Percentiles rank a stretch among this genome's conserved stretches.
phyloP scores from a whole-genome alignment of 148 eudicot genomes.

The Rhododendron griersonianum region DNA sequence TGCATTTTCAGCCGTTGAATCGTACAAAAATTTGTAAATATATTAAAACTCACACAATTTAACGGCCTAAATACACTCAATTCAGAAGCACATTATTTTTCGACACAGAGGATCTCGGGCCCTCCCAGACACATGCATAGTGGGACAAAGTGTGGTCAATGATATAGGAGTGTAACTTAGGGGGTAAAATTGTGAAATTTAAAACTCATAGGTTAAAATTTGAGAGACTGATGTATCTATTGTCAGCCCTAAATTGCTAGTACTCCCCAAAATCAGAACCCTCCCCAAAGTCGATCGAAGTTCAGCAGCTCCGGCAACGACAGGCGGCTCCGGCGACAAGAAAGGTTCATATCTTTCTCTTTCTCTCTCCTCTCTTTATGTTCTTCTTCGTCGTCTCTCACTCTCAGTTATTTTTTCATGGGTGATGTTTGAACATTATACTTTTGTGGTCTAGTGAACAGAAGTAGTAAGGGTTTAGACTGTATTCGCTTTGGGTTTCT shows the following conservation, averaged over 20 bases:
- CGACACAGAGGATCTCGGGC: too few species aligned
- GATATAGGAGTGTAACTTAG: too few species aligned
- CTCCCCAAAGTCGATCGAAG: not conserved
- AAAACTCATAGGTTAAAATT: not conserved
- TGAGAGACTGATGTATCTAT: not conserved
- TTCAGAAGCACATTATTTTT: too few species aligned
- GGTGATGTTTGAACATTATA: not conserved
- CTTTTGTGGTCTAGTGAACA: not conserved
- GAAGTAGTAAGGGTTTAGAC: not conserved
- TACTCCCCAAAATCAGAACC: not conserved
- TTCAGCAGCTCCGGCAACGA: not conserved
- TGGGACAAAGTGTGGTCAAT: too few species aligned
- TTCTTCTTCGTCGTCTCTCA: not conserved
- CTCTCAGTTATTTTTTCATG: not conserved
- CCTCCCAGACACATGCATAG: too few species aligned
- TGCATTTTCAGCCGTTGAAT: too few species aligned
- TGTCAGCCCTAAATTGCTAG: not conserved
- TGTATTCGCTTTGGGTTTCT: too few species aligned
- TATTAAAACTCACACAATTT: too few species aligned
- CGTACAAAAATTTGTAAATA: too few species aligned
- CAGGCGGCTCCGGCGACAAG: not conserved
- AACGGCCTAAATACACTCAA: too few species aligned
- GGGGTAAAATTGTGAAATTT: not conserved
- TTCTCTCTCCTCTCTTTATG: not conserved
- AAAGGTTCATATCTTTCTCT: not conserved